Evolutionary conservation across 306 rosid species (phyloP).

Genomic region (Trichosanthes cucumerina): DNA sequence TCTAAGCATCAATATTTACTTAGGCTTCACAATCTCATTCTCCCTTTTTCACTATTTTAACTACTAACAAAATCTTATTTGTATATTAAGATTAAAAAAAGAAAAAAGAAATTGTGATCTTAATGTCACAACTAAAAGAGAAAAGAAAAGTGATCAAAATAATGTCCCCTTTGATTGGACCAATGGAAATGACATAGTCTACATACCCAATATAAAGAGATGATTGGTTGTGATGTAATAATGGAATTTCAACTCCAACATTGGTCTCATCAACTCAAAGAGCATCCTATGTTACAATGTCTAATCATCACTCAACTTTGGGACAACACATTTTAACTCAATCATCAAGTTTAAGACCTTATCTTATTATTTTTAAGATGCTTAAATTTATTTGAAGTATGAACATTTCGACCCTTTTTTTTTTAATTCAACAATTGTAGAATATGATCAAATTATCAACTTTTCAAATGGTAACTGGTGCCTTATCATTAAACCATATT

Average conservation of each 20-base stretch:
- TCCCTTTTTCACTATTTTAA: no score
- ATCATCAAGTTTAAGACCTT: background rate
- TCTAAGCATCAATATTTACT: no score
- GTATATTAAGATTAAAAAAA: no score
- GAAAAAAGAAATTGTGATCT: background rate
- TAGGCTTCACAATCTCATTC: no score
- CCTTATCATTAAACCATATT: no score
- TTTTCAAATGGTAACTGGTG: no score
- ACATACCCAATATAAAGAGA: background rate
- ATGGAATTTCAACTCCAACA: slow-evolving; percentile 4
- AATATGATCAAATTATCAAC: no score
- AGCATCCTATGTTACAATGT: slow-evolving; percentile 7
- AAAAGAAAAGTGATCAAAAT: background rate
- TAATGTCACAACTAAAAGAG: background rate
- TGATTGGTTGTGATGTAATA: background rate
- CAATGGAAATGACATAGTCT: background rate
- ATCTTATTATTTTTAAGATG: background rate
- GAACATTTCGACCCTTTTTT: background rate
- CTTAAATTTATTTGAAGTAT: background rate
- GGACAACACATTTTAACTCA: background rate
- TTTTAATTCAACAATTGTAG: background rate
- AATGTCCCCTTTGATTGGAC: background rate
- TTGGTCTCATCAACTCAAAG: background rate
- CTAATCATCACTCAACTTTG: slow-evolving; percentile 1
- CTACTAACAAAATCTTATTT: no score